Evolutionary conservation across 495 filamentous ascomycete species (phyloP), one percentile per base, ranked within the genome.

Genomic region (Terfezia boudieri): DNA sequence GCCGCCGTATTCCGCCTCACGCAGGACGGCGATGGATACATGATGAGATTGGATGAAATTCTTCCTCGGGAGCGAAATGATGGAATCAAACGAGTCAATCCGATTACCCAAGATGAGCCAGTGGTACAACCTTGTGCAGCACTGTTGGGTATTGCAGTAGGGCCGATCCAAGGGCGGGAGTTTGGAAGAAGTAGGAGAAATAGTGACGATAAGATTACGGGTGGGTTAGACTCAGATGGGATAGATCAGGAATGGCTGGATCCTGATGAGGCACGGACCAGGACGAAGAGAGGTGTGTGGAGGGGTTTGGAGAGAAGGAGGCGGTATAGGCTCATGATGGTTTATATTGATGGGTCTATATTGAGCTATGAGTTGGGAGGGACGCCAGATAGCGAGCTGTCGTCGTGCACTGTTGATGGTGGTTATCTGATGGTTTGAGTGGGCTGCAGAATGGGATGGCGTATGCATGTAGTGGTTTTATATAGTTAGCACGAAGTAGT

Each of bases 1-100:
- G 84, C 81, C 9, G 83, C 76, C 1, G 68, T 96, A 2, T 68
- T 94, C 37, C 76, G 81, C 0, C 70, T 89, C 32, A 89, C 84
- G 3, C 67, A 69, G 43, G 61, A 68, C 9, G 56, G 50, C n/a
- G 59, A 64, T 11, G 48, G 49, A 64, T 71, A 57, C 63, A 67
- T 41, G 54, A 68, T 64, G 59, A 54, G 63, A 4, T 52, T 64
- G 7, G 63, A 65, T 52, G 56, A 51, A 9, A 32, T 64, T 10
- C 57, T 64, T 9, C 62, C 63, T 12, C 56, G 62, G 5, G 62
- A 61, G 52, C 43, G 41, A 2, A n/a, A 12, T 11, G 26, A 14
- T 12, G 41, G 49, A 12, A n/a, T 43, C 12, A 35, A 26, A 10
- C 50, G 23, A 23, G 50, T 51, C 12, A 7, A 76, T 80, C 60